Evolutionary conservation across 2,329 filamentous ascomycete genomes (phyloP), one percentile per base, ranked within the genome.

Genomic region (Paecilomyces niveus): DNA sequence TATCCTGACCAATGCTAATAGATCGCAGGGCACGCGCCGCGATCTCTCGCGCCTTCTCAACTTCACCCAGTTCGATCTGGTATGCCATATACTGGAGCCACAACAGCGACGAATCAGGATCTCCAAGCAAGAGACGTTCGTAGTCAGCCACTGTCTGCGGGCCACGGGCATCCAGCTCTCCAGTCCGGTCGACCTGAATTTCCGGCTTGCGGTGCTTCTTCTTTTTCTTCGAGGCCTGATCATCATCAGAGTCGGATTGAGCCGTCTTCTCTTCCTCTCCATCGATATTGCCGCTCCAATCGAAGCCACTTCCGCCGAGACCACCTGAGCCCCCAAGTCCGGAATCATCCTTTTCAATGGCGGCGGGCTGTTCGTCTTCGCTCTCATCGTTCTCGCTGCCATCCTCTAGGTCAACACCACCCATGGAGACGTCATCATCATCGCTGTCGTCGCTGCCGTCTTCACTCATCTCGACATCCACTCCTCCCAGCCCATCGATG

Each of bases 1-100:
- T 86, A 72, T 96, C 89, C 72, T 97, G 92, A 26, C 90, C 86
- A 61, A 95, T 90, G 74, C 90, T 89, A 78, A 99, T 97, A 15
- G 89, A 95, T 70, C 88, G 87, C 63, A 97, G 84, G 18, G 94
- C 94, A 61, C 94, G 89, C 76, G 97, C 89, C 1, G 91, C 92
- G 59, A 97, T 88, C 64, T 93, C 89, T 54, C 93, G 86, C 11
- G 94, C 92, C 75, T 92, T 94, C 61, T 88, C 85, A 21, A 95
- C 81, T 75, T 99, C 94, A 70, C 90, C 90, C 56, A 96, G 84
- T 70, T 96, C 89, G 74, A 97, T 87, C 76, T 97, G 91, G 83
- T 96, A 96, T n/a, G 92, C 92, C 91, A 99, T 97, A 78, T 99
- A 99, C 64, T 90, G 85, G 57, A 97, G 90, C 94, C 94, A 99